These are phyloP conservation scores for Fusarium mangiferae DNA, from an alignment of 2,329 filamentous ascomycete genomes.

Conservation along the genomic window DNA sequence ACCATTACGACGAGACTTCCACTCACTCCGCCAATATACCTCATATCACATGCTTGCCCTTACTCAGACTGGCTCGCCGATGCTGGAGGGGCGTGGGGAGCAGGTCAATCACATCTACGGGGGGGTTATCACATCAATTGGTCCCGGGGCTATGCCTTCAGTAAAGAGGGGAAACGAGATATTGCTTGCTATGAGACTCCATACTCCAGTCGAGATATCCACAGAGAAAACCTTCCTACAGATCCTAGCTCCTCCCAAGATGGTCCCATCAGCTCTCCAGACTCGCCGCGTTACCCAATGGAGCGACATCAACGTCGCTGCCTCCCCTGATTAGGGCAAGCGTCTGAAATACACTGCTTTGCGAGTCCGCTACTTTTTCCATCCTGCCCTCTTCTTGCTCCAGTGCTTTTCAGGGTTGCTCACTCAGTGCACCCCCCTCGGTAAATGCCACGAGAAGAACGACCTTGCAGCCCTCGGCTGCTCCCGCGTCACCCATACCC, in stretches of 20 bases:
- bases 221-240: conserved; percentile 35
- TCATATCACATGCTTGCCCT: conserved; percentile 37
- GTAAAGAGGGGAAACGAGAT: conserved; percentile 35
- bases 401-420: conserved; percentile 33
- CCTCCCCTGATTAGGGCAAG: conserved; percentile 49
- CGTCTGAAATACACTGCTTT: conserved; percentile 42
- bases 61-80: conserved; percentile 15
- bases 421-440: conserved; percentile 39
- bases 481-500: conserved; percentile 41
- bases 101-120: conserved; percentile 39
- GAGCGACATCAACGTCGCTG: conserved; percentile 44
- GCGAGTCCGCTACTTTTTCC: conserved; percentile 29
- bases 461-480: conserved; percentile 39
- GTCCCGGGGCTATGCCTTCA: conserved; percentile 16
- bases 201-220: conserved; percentile 34
- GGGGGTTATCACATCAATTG: conserved; percentile 43
- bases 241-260: conserved; percentile 35
- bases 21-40: conserved; percentile 26
- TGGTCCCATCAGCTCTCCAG: conserved; percentile 27
- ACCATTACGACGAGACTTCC: conserved; percentile 7
- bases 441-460: conserved; percentile 25
- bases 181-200: conserved; percentile 44
- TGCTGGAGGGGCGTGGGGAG: conserved; percentile 35
- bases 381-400: conserved; percentile 25
- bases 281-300: conserved; percentile 44